Evolutionary conservation across 306 rosid species (phyloP).

Genomic region (Arachis hypogaea): DNA sequence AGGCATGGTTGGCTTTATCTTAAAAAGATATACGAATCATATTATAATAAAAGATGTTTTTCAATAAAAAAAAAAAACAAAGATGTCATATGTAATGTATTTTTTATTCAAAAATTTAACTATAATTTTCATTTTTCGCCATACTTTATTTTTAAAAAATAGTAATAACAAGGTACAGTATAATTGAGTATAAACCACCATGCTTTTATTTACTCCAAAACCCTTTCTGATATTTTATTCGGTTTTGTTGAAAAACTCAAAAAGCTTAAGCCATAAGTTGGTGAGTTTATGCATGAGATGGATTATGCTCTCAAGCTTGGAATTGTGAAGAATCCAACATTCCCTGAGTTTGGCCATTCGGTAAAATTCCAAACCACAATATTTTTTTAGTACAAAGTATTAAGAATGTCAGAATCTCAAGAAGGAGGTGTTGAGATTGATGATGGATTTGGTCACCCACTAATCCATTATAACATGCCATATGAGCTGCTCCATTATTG

Average conservation of each 20-base stretch:
- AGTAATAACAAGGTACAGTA: no score
- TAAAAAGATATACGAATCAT: no score
- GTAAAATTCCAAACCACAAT: conserved; percentile 52
- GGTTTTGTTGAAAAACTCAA: conserved; percentile 37
- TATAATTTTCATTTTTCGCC: no score
- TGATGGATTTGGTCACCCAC: conserved; percentile 82
- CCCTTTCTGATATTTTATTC: background rate
- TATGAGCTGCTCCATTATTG: conserved; percentile 43
- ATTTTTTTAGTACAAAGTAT: conserved; percentile 34
- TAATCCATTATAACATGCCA: conserved; percentile 55
- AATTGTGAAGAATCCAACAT: conserved; percentile 71
- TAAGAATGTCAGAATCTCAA: conserved; percentile 91
- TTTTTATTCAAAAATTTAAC: no score
- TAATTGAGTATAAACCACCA: no score
- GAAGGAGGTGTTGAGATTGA: conserved; percentile 45
- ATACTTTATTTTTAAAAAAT: no score
- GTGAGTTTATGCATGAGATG: conserved; percentile 35
- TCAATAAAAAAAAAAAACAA: no score
- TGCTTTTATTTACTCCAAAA: background rate
- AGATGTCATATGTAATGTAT: no score
- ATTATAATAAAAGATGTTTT: no score
- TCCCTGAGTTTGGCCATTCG: conserved; percentile 78
- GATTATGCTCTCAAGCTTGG: conserved; percentile 43
- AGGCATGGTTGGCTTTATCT: no score
- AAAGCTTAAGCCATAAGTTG: conserved; percentile 37